Conservation (phyloP, 208 protist species). For the Vickermania spadyakhi region DNA sequence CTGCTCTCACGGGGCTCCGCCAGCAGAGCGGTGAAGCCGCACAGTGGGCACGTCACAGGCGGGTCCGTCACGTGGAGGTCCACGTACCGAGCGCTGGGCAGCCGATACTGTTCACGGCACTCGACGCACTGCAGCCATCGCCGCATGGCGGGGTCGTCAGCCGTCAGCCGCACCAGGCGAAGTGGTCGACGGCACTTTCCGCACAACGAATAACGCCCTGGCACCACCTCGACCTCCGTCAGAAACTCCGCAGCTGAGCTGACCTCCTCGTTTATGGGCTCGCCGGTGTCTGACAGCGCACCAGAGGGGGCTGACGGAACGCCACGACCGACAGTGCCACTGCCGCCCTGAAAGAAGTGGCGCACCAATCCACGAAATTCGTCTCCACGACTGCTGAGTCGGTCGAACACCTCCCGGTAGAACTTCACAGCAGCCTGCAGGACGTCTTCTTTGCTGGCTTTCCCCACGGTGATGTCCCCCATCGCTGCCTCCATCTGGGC, state of each 20-base stretch:
- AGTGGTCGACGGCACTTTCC: not conserved
- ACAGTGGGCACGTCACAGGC: conserved; percentile 43
- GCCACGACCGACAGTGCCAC: not conserved
- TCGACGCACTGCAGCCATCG: conserved; percentile 35
- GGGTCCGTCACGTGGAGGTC: conserved; percentile 22
- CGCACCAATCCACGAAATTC: conserved; percentile 47
- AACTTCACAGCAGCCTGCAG: conserved; percentile 61
- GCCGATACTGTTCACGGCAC: conserved; percentile 34
- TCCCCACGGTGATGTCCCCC: conserved; percentile 68
- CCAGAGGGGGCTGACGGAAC: not conserved
- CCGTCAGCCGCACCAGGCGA: not conserved
- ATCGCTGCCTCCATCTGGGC: conserved; percentile 93
- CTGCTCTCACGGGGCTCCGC: conserved; percentile 47
- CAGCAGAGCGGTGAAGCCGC: conserved; percentile 49
- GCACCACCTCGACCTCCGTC: not conserved
- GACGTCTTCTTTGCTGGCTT: conserved; percentile 68
- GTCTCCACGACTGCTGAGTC: conserved; percentile 23
- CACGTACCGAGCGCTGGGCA: conserved; percentile 51
- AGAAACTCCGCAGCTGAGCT: not conserved
- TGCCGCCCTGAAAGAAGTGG: conserved; percentile 20
- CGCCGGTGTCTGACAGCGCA: too few relatives aligned
- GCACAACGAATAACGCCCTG: not conserved
- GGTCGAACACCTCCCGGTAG: conserved; percentile 74
- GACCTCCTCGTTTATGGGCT: too few relatives aligned
- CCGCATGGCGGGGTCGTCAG: conserved; percentile 6